Evolutionary conservation across 1,284 basidiomycete species (phyloP).

Genomic region (Ceratobasidium sp.): DNA sequence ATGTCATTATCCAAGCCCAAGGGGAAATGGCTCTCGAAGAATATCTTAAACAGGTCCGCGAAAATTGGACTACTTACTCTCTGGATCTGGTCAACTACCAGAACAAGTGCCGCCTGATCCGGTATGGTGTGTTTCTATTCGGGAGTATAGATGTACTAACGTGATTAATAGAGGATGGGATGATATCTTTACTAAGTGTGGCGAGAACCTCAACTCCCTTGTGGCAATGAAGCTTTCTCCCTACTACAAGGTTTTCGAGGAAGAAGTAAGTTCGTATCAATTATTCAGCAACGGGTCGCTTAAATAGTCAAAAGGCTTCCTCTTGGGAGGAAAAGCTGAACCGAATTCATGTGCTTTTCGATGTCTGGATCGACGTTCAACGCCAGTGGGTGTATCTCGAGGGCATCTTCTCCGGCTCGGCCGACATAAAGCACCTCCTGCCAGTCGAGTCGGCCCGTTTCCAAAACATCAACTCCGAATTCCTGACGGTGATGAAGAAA

Average conservation of each 20-base stretch:
- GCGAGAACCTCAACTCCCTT: constrained; percentile 94
- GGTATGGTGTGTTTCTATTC: constrained; percentile 55
- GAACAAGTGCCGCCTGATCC: constrained; percentile 95
- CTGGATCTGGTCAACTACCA: constrained; percentile 98
- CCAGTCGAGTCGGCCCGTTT: constrained; percentile 97
- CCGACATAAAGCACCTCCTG: constrained; percentile 96
- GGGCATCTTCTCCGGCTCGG: constrained; percentile 98
- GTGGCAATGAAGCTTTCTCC: constrained; percentile 97
- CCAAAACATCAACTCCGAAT: constrained; percentile 98
- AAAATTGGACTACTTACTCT: constrained; percentile 95
- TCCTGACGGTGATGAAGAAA: constrained; percentile 98
- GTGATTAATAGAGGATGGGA: constrained; percentile 81
- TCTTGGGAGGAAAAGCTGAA: constrained; percentile 96
- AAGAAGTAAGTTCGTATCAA: constrained; percentile 63
- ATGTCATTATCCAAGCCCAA: constrained; percentile 95
- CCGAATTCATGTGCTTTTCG: constrained; percentile 93
- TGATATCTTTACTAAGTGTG: constrained; percentile 94
- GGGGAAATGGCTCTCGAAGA: constrained; percentile 97
- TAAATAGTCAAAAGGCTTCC: constrained; percentile 61
- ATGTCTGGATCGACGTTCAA: constrained; percentile 99
- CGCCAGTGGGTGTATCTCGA: constrained; percentile 99
- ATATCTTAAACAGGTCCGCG: constrained; percentile 93
- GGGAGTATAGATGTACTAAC: constrained; percentile 14
- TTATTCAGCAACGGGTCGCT: constrained; percentile 17
- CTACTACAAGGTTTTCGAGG: constrained; percentile 96